Base-by-base conservation (phyloP, 192 early-diverging fungal species). In the Irineochytrium annulatum region DNA sequence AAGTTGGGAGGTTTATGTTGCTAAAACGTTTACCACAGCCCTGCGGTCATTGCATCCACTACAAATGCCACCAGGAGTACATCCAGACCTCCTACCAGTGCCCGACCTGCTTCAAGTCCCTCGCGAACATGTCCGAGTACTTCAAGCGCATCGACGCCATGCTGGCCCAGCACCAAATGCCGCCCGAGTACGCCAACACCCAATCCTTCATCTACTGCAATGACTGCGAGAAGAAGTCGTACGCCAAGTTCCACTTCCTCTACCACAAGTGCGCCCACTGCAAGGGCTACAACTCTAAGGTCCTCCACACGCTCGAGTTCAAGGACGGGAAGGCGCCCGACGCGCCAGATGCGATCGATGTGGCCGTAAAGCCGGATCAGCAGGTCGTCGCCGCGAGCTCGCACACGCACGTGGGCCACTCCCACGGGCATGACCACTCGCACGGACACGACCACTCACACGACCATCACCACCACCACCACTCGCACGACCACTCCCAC, bases 191-290 rank as follows among this genome's bases (percentile, higher is more conserved):
- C 76, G 75, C 74, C 46, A 78, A 88, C 60, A 82, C 78, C 37
- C 63, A 77, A 33, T 88, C 88, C 26, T 69, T 75, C 22, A 83
- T 95, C 17, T 89, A 93, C 58, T 99, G 96, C 84, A 96, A 95
- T 62, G 96, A 99, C 71, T 99, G 96, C 70, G 91, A 91, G 60
- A 76, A 89, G 54, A 86, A 88, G 45, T 92, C 86, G 0, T 71
- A 73, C 5, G 87, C 92, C 8, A 88, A 86, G 69, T 97, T 87
- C 73, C 93, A 99, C 59, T 99, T 97, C 72, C 55, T 99, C 17
- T 99, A 99, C 71, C 96, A 99, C 79, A 94, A 91, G 60, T 99
- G 96, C 68, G 71, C 69, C 3, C 62, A 76, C 31, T 99, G 96
- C 71, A 63, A 72, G 20, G 88, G 91, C n/a, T 99, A 91, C 72